phyloP scores from a whole-genome alignment of 2,329 filamentous ascomycete genomes.

The Xylaria sp. region DNA sequence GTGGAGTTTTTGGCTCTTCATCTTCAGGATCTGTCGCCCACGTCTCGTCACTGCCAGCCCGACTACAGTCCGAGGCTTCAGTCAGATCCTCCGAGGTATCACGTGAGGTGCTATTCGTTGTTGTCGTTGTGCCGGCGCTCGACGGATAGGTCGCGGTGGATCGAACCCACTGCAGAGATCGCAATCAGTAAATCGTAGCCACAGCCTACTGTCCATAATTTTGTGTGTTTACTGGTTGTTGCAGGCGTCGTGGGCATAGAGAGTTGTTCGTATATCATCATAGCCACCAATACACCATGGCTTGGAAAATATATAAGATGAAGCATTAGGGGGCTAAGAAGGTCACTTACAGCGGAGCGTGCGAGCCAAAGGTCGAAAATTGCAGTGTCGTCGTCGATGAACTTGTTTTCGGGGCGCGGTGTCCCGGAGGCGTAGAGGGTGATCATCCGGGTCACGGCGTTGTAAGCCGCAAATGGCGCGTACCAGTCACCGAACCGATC shows the following conservation, averaged over 20 bases:
- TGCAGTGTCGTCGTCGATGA: constrained; percentile 29
- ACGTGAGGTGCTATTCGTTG: neutral
- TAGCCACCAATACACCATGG: neutral
- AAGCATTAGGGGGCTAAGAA: neutral
- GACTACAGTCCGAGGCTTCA: constrained; percentile 6
- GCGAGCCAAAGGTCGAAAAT: constrained; percentile 39
- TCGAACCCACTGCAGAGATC: constrained; percentile 25
- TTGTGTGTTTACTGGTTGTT: neutral
- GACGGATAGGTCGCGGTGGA: neutral
- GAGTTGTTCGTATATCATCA: neutral
- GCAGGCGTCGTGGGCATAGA: neutral
- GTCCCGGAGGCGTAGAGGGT: constrained; percentile 37
- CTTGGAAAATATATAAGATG: neutral
- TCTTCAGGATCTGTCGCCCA: constrained; percentile 6
- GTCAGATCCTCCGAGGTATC: constrained; percentile 17
- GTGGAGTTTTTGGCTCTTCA: neutral
- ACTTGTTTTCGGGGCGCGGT: constrained; percentile 2
- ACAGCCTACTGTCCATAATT: too few relatives aligned
- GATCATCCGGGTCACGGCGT: constrained; percentile 27
- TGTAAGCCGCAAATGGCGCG: constrained; percentile 41
- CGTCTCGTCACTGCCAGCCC: constrained; percentile 16
- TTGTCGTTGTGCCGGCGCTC: neutral
- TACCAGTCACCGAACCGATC: constrained; percentile 40
- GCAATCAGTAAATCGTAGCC: constrained; percentile 8
- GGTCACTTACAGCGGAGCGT: constrained; percentile 36